Base-by-base conservation (phyloP, 768 basidiomycete species). In the Agrocybe chaxingu region DNA sequence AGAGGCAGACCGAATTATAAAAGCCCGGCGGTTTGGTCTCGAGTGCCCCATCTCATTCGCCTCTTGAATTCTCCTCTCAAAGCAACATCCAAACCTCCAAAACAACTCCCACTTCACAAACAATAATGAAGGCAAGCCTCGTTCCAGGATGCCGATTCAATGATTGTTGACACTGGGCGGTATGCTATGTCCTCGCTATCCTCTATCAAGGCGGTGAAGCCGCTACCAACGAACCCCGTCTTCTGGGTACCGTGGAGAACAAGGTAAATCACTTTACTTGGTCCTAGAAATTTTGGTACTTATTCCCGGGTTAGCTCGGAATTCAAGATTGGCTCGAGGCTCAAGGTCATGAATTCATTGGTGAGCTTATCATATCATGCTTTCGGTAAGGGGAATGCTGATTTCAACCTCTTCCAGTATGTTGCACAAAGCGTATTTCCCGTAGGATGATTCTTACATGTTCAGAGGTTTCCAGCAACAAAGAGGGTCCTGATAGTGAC, bases 211-310 rank as follows among this genome's bases (percentile, higher is more conserved):
- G 88, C 61, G 77, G 74, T 61, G 59, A 80, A 52, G 81, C 85
- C 50, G 87, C 89, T 51, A 56, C 69, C 56, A 70, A 84, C 57
- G 87, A 91, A 66, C 78, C 85, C 36, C 84, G 87, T 66, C 81
- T 91, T 24, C 75, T 91, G 16, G 90, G 90, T 46, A 89, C 90
- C 13, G 76, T 82, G 50, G 87, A 93, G 68, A 93, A 92, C 70
- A 74, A 84, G 76, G 87, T 84, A 60, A 29, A 19, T 44, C 10
- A 11, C 3, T 7, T 30, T 47, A 4, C 11, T 32, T 38, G 19
- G 9, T 35, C 35, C 16, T 40, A 5, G 5, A 24, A 24, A 24
- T 24, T n/a, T 50, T 40, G 18, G 35, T 13, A 38, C 50, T 50
- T 12, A 49, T 53, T 42, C 19, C 51, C 47, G 18, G 38, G 32